Evolutionary conservation across 2,329 filamentous ascomycete genomes (phyloP), one percentile per base, ranked within the genome.

Genomic region (Sclerotinia subarctica): DNA sequence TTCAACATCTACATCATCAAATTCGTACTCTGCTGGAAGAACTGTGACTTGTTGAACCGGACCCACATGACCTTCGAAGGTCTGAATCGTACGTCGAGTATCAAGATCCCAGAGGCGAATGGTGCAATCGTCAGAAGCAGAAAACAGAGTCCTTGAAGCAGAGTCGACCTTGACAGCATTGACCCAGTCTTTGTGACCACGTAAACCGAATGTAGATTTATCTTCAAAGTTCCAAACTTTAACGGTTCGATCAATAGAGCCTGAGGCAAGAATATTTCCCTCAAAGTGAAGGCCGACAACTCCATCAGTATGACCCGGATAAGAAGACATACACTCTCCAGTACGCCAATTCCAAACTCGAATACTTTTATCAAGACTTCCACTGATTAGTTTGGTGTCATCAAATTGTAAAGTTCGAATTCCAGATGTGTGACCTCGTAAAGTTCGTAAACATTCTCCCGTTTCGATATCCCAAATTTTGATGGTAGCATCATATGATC

Each of bases 341-440:
- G 93, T 97, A 70, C 91, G 87, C 93, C 94, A 97, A 77, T 99
- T 96, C 95, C 95, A 99, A 46, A 99, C 88, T 77, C 92, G 94
- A 74, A 99, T 86, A 5, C 90, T 96, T 60, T 88, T 86, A 78
- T 98, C 95, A 67, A 97, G 84, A 76, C 92, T 93, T 64, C 94
- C 95, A 68, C 91, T 96, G 77, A 97, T 94, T 69, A 99, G 84
- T 76, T 96, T 96, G 67, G 87, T 89, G 72, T 96, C 92, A 75
- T 97, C 93, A 75, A 98, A 98, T 76, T 98, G 94, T 49, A 99
- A 83, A 67, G 93, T 92, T 52, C 95, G 87, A 69, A 99, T 92
- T 8, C 93, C 93, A 52, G 87, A 88, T 0, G 88, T 90, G 75
- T 98, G 95, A 3, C 95, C 95, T 29, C 81, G 83, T 10, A 99